Percentiles rank a stretch among this genome's conserved stretches.
Evolutionary conservation across 1,139 yeast genomes (phyloP).

Genomic region (Debaryomycetaceae sp.): DNA sequence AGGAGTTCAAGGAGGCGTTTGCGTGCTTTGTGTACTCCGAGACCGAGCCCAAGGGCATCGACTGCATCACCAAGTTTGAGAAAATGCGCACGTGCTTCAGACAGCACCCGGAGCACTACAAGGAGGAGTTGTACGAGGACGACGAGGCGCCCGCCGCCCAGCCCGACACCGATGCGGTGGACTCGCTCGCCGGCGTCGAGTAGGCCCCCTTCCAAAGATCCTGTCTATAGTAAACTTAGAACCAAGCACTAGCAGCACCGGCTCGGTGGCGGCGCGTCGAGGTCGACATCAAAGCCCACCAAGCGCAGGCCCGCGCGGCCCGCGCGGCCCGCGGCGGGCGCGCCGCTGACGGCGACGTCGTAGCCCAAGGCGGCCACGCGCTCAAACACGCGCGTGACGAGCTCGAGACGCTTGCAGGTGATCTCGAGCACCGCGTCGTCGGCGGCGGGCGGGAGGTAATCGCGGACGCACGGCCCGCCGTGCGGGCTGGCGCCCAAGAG

Average conservation of each 20-base stretch:
- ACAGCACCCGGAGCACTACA: slow-evolving; percentile 87
- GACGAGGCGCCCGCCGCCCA: slow-evolving; percentile 31
- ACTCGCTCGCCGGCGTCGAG: not conserved
- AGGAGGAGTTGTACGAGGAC: slow-evolving; percentile 83
- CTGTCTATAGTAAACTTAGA: not conserved
- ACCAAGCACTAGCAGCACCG: slow-evolving; percentile 1
- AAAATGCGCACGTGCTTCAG: slow-evolving; percentile 95
- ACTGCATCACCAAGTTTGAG: slow-evolving; percentile 88
- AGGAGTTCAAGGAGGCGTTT: slow-evolving; percentile 94
- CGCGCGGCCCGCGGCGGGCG: slow-evolving; percentile 4
- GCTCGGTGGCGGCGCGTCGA: slow-evolving; percentile 4
- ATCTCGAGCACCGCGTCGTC: slow-evolving; percentile 35
- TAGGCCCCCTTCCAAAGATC: not conserved
- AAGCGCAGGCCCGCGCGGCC: slow-evolving; percentile 1
- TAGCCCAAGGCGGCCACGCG: slow-evolving; percentile 32
- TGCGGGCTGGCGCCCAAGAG: slow-evolving; percentile 27
- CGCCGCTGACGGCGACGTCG: slow-evolving; percentile 2
- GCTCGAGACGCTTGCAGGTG: slow-evolving; percentile 34
- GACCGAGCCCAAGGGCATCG: slow-evolving; percentile 95
- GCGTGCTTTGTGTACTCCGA: slow-evolving; percentile 94
- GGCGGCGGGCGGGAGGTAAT: slow-evolving; percentile 22
- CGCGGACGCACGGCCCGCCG: slow-evolving; percentile 10
- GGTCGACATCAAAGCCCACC: slow-evolving; percentile 8
- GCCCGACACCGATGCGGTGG: slow-evolving; percentile 2
- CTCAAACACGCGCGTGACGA: slow-evolving; percentile 37